Percentiles rank a stretch among this genome's conserved stretches.
These are phyloP conservation scores for Agaricus subrufescens DNA, from an alignment of 768 basidiomycete genomes.

Conservation along the genomic window DNA sequence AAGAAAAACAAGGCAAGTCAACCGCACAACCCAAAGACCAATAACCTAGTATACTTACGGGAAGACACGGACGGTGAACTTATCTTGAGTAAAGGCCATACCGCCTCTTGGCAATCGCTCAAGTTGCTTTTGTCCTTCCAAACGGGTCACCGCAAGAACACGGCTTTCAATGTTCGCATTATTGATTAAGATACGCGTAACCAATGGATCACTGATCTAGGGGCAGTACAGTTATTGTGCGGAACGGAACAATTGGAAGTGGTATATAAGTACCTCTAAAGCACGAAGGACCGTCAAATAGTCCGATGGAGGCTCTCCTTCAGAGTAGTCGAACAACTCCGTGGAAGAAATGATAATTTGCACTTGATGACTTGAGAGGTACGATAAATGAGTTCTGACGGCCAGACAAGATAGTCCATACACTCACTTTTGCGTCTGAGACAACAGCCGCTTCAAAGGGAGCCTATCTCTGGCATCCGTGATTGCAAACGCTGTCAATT, in stretches of 20 bases:
- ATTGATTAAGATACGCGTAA: conserved; percentile 81
- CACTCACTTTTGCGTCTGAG: conserved; percentile 59
- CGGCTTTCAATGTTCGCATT: conserved; percentile 63
- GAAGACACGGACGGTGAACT: conserved; percentile 59
- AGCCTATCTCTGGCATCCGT: conserved; percentile 62
- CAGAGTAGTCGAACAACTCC: conserved; percentile 77
- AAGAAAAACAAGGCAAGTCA: background rate
- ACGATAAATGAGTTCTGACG: background rate
- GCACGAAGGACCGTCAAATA: conserved; percentile 77
- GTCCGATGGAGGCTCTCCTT: conserved; percentile 61
- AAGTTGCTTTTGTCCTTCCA: conserved; percentile 55
- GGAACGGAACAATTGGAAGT: too few relatives aligned
- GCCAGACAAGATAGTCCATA: background rate
- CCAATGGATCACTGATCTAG: conserved; percentile 71
- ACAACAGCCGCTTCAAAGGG: conserved; percentile 52
- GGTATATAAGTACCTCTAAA: conserved; percentile 53
- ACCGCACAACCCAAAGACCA: background rate
- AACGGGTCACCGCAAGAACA: conserved; percentile 60
- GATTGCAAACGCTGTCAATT: conserved; percentile 70
- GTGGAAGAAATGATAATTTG: conserved; percentile 61
- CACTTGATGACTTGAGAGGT: conserved; percentile 32
- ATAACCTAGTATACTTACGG: conserved; percentile 37
- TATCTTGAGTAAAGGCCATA: conserved; percentile 58
- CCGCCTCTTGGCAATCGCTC: conserved; percentile 42
- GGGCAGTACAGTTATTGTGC: background rate